Percentiles rank a stretch among this genome's conserved stretches.
Evolutionary conservation across 768 basidiomycete species (phyloP).

Genomic region (Podaxis sp.): DNA sequence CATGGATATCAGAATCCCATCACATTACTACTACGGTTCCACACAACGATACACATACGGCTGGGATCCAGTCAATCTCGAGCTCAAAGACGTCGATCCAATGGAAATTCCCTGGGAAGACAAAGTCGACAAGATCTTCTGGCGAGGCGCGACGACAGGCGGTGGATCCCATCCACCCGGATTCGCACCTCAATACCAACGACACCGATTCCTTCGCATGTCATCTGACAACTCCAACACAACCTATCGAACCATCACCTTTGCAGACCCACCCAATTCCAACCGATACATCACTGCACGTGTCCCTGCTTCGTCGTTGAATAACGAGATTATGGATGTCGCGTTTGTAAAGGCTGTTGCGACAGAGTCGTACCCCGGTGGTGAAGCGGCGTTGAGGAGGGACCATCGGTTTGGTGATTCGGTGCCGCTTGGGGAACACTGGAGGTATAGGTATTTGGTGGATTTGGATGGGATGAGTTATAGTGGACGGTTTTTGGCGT

Average conservation of each 20-base stretch:
- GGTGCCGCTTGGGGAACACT: constrained; percentile 76
- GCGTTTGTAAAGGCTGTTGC: constrained; percentile 78
- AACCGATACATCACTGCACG: constrained; percentile 6
- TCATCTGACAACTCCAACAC: constrained; percentile 51
- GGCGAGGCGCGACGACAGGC: constrained; percentile 95
- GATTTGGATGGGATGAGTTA: constrained; percentile 93
- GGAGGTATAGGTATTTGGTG: constrained; percentile 85
- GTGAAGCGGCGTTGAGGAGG: constrained; percentile 56
- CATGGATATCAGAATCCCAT: constrained; percentile 89
- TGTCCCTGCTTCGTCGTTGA: constrained; percentile 36
- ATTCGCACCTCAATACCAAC: constrained; percentile 78
- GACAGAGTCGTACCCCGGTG: constrained; percentile 68
- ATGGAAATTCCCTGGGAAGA: constrained; percentile 90
- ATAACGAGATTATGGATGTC: constrained; percentile 78
- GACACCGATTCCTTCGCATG: constrained; percentile 84
- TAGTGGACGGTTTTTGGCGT: constrained; percentile 78
- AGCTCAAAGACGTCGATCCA: constrained; percentile 73
- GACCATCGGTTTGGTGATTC: constrained; percentile 67
- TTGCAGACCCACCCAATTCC: constrained; percentile 17
- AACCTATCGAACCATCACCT: constrained; percentile 37
- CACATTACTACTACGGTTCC: constrained; percentile 92
- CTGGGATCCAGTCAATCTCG: constrained; percentile 77
- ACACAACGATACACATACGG: constrained; percentile 85
- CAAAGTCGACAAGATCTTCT: constrained; percentile 87
- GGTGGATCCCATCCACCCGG: constrained; percentile 87